Evolutionary conservation across 1,284 basidiomycete genomes (phyloP).

Genomic region (Ustilago lituana): DNA sequence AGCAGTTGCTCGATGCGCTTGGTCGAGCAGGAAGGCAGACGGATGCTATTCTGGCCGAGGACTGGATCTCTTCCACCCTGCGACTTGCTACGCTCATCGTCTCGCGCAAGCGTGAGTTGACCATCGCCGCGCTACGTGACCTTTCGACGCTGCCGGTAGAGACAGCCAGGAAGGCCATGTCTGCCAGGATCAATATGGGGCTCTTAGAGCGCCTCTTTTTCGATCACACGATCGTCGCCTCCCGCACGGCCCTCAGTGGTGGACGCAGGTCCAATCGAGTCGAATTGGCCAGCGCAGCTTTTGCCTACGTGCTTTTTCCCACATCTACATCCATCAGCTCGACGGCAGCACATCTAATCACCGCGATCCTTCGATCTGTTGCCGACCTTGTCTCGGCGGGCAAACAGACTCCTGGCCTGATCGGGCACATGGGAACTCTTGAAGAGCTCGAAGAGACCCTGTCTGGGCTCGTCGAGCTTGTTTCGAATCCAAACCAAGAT

Average conservation of each 20-base stretch:
- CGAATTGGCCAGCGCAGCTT: conserved; percentile 47
- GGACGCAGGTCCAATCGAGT: conserved; percentile 38
- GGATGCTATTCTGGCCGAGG: conserved; percentile 77
- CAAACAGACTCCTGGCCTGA: conserved; percentile 40
- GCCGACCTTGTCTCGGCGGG: conserved; percentile 27
- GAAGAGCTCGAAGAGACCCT: conserved; percentile 59
- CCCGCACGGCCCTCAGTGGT: conserved; percentile 24
- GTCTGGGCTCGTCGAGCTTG: conserved; percentile 49
- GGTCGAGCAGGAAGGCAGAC: conserved; percentile 75
- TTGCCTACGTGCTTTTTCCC: conserved; percentile 46
- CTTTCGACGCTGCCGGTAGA: conserved; percentile 42
- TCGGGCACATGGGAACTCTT: conserved; percentile 64
- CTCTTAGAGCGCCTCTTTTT: conserved; percentile 54
- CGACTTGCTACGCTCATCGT: conserved; percentile 70
- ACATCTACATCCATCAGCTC: conserved; percentile 45
- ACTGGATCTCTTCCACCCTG: conserved; percentile 76
- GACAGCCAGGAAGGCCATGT: conserved; percentile 37
- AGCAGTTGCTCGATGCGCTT: conserved; percentile 73
- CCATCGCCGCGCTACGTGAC: conserved; percentile 34
- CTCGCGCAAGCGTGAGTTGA: conserved; percentile 34
- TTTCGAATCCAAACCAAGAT: conserved; percentile 72
- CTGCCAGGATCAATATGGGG: conserved; percentile 31
- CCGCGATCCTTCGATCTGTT: conserved; percentile 45
- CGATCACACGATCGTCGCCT: conserved; percentile 48
- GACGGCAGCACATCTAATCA: conserved; percentile 53